Base-by-base conservation (phyloP, 306 rosid genomes). In the Lablab purpureus region DNA sequence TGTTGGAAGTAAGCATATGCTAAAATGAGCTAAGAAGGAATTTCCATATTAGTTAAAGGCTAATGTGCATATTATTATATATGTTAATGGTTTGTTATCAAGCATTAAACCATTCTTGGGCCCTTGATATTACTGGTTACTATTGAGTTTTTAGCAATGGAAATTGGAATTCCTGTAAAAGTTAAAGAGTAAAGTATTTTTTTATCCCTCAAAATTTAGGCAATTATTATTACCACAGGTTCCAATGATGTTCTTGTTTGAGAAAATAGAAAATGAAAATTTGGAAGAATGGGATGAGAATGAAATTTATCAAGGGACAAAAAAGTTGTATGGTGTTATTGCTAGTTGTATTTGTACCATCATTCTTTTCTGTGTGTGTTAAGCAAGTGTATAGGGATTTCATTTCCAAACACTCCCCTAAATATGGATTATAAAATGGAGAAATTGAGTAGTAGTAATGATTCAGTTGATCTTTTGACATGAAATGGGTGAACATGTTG, bases 11-110 rank as follows among this genome's bases (percentile, higher is more conserved):
- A 23, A 58, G 49, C 59, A 22, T 19, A 23, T 40, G 32, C 43
- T 64, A 40, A 60, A 75, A 82, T 63, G 54, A 56, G 36, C 18
- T 22, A 32, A n/a, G 5, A 15, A 17, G 80, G 64, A 66, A 49
- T 80, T 72, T 80, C 15, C 14, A 2, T 46, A 8, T 3, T 43
- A 43, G 49, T 7, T 45, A 4, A 14, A 19, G 52, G 15, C 3
- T 14, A n/a, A 1, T 43, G 14, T 11, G 14, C 15, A 11, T 43
- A 43, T 43, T 43, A 43, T 43, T 41, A 43, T 10, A 21, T 10
- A 21, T 23, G 19, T 52, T 11, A 12, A 43, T 9, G 4, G 0
- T 13, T 58, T 13, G 3, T 5, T 58, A 58, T 4, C 10, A 25
- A 58, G 1, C 36, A 58, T 11, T 58, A 12, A 11, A 58, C 27